These are phyloP conservation scores for Epipyxis sp. DNA, from an alignment of 108 stramenopile species.

Conservation along the genomic window DNA sequence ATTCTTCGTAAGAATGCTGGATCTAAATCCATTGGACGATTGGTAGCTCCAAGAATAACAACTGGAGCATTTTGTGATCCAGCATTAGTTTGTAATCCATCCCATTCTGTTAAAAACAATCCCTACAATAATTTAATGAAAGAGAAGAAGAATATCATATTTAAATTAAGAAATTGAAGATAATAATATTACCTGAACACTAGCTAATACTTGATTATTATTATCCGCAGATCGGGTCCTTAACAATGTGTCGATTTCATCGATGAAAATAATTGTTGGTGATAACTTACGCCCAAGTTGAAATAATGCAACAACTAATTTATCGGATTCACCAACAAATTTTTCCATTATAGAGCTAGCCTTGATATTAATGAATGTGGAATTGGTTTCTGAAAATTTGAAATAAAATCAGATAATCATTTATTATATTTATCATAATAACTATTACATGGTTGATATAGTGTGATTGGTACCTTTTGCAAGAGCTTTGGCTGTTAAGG, in stretches of 20 bases:
- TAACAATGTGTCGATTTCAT: constrained; percentile 92
- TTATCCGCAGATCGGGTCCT: constrained; percentile 65
- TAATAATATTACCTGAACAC: too few species aligned
- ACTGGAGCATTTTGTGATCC: constrained; percentile 53
- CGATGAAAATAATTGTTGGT: constrained; percentile 91
- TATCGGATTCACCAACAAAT: constrained; percentile 94
- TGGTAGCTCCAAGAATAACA: constrained; percentile 89
- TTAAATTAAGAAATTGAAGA: too few species aligned
- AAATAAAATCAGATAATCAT: not conserved
- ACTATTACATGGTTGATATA: not conserved
- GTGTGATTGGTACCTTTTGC: too few species aligned
- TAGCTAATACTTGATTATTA: too few species aligned
- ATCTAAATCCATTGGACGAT: constrained; percentile 87
- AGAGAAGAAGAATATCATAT: too few species aligned
- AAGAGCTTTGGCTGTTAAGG: constrained; percentile 95
- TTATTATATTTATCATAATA: not conserved
- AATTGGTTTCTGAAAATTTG: constrained; percentile 66
- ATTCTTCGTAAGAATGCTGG: constrained; percentile 87
- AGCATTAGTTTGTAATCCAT: constrained; percentile 61
- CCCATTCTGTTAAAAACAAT: constrained; percentile 93
- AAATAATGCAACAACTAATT: constrained; percentile 85
- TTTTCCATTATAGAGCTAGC: constrained; percentile 85
- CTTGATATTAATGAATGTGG: constrained; percentile 87
- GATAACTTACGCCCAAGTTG: constrained; percentile 80
- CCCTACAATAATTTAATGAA: constrained; percentile 75